Evolutionary conservation across 2,329 filamentous ascomycete genomes (phyloP), one percentile per base, ranked within the genome.

Genomic region (Fusarium tricinctum): DNA sequence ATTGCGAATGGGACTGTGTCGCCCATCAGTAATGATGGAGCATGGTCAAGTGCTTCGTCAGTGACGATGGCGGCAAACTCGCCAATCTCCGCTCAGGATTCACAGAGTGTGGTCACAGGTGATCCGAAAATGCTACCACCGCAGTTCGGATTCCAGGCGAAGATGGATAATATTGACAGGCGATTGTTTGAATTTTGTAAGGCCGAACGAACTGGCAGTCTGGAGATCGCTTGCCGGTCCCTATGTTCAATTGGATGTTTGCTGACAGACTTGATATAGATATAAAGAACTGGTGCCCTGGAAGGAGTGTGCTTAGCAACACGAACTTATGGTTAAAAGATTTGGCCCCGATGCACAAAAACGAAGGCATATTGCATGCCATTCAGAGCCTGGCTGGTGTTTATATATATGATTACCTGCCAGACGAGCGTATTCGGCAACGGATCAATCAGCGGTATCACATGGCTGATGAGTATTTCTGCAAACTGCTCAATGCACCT

Each of bases 251-350:
- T 23, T 6, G 38, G 39, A 42, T 53, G 19, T 46, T 13, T 8
- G 42, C 46, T 58, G 43, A 70, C 48, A 45, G 54, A 48, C 6
- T 55, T 32, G 23, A 33, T 38, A 15, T 12, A 81, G 80, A 81
- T 60, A 68, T 78, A 4, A 73, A 71, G 10, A 81, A 81, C 20
- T 81, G 80, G 80, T 81, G 80, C 35, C 78, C 80, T 2, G 80
- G 80, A 8, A 74, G 80, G 45, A 81, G 78, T 55, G 75, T 82
- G 17, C 68, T 81, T 5, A 59, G 62, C 8, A 75, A 73, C 15
- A 80, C 80, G 20, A 82, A 82, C 58, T 71, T 80, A 3, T 82
- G 80, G 80, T 66, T 81, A 17, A 75, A 73, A 12, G 79, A 82
- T 42, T 79, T 82, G 47, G 78, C 78, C 7, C 72, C 75, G n/a